Evolutionary conservation across 805 yeast genomes (phyloP), one percentile per base, ranked within the genome.

Genomic region (Yarrowia keelungensis): DNA sequence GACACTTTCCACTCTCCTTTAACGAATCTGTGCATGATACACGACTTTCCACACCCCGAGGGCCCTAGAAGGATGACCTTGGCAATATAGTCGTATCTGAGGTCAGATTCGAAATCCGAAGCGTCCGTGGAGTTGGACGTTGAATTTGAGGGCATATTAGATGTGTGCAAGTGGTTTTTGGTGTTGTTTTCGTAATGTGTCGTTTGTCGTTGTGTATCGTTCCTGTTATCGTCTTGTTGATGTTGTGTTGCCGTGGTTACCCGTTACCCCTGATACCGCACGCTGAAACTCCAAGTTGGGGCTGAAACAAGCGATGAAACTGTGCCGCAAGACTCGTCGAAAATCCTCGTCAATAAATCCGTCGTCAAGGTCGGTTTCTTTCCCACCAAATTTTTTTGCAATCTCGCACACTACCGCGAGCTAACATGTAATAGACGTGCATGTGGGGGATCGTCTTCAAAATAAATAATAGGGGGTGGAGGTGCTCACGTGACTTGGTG

Each of bases 21-120:
- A 32, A 79, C 76, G 69, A 82, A 81, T 69, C 82, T 73, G 69
- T 82, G 82, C 69, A 82, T 73, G 43, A 82, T 74, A 46, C 84
- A 82, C 15, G 85, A 81, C 72, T 82, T 82, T 67, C 85, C 85
- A 53, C 81, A 78, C 58, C 85, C 85, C 9, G 83, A 80, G 22
- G 84, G 81, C 11, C 85, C 85, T 71, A 82, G 78, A 43, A 82
- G 73, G 42, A 79, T 79, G 58, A 79, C 75, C 67, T 79, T 79
- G 51, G 81, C 80, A 41, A 79, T 73, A 67, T 78, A 79, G 69
- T 79, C 81, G 66, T 79, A 79, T 65, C 65, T 51, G 8, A 59
- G 51, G 42, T 59, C 65, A 8, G 51, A 43, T 1, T 59, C 65
- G 10, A 59, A 74, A 69, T 22, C 69, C 62, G 51, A 71, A 72